Conservation (phyloP, 805 yeast genomes). For the Metschnikowia picachoensis region DNA sequence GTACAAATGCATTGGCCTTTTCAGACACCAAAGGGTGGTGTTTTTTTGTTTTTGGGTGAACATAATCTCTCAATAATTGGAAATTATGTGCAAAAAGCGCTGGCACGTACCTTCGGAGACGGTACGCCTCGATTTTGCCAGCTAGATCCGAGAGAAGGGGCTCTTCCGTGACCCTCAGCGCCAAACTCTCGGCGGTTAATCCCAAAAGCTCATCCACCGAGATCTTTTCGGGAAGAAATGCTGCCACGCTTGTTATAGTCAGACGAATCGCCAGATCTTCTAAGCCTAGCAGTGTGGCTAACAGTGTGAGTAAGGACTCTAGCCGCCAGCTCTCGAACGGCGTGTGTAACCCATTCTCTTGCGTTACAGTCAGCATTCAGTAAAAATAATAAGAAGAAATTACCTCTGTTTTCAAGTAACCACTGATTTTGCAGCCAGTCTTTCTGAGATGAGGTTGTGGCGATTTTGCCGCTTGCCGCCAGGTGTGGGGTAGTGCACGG, state of each 20-base stretch:
- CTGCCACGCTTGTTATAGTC: not conserved
- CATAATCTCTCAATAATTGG: conserved; percentile 12
- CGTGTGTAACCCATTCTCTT: not conserved
- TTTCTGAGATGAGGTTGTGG: not conserved
- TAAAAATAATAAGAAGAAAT: not conserved
- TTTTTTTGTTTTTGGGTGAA: conserved; percentile 9
- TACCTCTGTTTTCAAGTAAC: not conserved
- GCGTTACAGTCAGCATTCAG: conserved; percentile 1
- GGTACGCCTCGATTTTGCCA: conserved; percentile 33
- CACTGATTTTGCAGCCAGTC: conserved; percentile 2
- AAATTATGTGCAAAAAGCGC: conserved; percentile 27
- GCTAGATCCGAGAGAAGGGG: conserved; percentile 37
- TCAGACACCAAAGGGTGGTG: conserved; percentile 62
- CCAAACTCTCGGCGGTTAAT: conserved; percentile 32
- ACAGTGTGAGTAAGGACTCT: not conserved
- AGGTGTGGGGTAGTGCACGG: not conserved
- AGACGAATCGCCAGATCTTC: not conserved
- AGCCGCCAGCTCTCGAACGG: conserved; percentile 4
- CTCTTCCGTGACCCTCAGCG: conserved; percentile 30
- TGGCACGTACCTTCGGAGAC: conserved; percentile 21
- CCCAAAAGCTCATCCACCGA: conserved; percentile 23
- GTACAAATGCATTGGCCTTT: conserved; percentile 59
- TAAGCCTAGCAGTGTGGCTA: not conserved
- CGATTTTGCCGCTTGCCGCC: not conserved
- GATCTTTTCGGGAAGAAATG: conserved; percentile 10